Base-by-base conservation (phyloP, 495 filamentous ascomycete genomes). In the Penicillium lagena region DNA sequence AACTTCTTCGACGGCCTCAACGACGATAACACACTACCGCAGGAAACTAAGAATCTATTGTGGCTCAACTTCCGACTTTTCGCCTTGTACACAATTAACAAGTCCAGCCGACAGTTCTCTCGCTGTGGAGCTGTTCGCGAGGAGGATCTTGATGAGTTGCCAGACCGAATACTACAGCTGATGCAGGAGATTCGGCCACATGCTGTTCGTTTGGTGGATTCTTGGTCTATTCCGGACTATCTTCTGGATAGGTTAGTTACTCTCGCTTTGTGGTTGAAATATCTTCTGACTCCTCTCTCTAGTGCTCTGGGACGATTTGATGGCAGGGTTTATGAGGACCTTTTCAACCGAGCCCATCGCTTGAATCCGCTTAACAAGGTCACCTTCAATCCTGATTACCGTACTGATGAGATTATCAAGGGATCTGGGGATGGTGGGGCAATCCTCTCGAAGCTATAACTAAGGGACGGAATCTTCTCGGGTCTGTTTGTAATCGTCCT, bases 141-240 rank as follows among this genome's bases (percentile, higher is more conserved):
- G 12, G 42, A 42, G 2, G 55, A 60, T 31, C 52, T 74, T 7
- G 55, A 71, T 37, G 29, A 29, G n/a, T 48, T 76, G 1, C 59
- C 66, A 0, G 42, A 52, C n/a, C 52, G 50, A 2, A 55, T 76
- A 9, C 60, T 68, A 34, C 54, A 65, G 7, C 45, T 72, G 7
- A 73, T 73, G 72, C 37, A 55, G 0, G 47, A 59, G 29, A 58
- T 73, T 7, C 51, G 71, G 37, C 71, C 71, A 8, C 71, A 76
- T 51, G 71, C 70, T 1, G 71, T 76, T 12, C 61, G 56, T 15
- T 42, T 75, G 13, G 70, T 76, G 7, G 70, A 74, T 42, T 57
- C 63, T 2, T 76, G 71, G 71, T 59, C 56, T 40, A 66, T 76
- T 41, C 72, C 72, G 6, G 72, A 74, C 45, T 76, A 63, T 40